phyloP scores from a whole-genome alignment of 768 basidiomycete species.

The Crassisporium funariophilum region DNA sequence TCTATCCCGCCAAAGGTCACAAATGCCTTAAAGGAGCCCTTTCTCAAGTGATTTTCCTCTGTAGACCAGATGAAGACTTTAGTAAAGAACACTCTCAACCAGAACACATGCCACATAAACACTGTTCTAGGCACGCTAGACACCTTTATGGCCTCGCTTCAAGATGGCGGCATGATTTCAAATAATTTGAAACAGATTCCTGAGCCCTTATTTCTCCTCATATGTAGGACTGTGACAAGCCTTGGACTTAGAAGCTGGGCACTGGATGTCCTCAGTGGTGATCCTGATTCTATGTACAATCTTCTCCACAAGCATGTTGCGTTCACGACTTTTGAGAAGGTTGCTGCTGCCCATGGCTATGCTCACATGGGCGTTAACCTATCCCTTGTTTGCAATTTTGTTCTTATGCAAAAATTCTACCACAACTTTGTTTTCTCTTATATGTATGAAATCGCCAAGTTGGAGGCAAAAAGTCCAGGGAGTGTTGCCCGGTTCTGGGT shows the following conservation, averaged over 20 bases:
- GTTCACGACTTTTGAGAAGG: constrained; percentile 11
- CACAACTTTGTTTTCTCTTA: constrained; percentile 18
- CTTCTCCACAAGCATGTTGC: constrained; percentile 19
- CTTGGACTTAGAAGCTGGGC: constrained; percentile 12
- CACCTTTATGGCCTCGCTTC: neutral
- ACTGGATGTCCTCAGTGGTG: constrained; percentile 12
- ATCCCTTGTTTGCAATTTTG: constrained; percentile 3
- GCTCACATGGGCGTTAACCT: constrained; percentile 8
- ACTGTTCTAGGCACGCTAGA: no score
- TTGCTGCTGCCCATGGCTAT: constrained; percentile 9
- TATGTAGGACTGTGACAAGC: constrained; percentile 9
- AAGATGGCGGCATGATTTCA: neutral
- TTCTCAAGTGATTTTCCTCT: neutral
- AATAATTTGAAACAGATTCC: constrained; percentile 2
- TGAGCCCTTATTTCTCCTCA: constrained; percentile 3
- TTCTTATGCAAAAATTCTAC: constrained; percentile 15
- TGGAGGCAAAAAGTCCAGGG: constrained; percentile 14
- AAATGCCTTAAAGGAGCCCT: neutral
- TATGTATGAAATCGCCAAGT: constrained; percentile 11
- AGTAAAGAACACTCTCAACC: neutral
- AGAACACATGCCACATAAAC: neutral
- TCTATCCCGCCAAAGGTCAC: constrained; percentile 10
- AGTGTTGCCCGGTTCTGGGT: constrained; percentile 5
- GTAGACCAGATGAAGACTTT: neutral
- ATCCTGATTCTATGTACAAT: constrained; percentile 15